Evolutionary conservation across 2,329 filamentous ascomycete species (phyloP).

Genomic region (Magnaporthales sp.): DNA sequence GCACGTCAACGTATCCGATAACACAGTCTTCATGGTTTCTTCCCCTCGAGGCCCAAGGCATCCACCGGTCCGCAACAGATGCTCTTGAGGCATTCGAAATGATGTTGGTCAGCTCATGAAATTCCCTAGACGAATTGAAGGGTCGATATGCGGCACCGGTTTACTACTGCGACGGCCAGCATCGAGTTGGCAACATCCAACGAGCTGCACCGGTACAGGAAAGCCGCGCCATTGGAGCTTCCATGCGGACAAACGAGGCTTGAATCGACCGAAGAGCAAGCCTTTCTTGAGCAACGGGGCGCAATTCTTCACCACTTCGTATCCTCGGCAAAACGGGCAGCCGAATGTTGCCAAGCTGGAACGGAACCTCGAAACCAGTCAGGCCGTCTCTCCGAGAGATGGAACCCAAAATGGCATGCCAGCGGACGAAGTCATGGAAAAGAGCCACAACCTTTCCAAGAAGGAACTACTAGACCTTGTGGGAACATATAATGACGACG

Average conservation of each 20-base stretch:
- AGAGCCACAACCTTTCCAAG: conserved; percentile 12
- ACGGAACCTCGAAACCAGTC: background rate
- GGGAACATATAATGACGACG: conserved; percentile 36
- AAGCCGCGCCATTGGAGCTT: background rate
- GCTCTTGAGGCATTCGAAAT: conserved; percentile 12
- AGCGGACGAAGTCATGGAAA: background rate
- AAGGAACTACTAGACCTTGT: conserved; percentile 45
- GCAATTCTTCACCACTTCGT: background rate
- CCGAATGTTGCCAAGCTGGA: background rate
- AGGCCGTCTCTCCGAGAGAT: background rate
- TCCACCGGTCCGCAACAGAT: background rate
- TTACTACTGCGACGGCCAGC: conserved; percentile 34
- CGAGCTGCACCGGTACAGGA: conserved; percentile 1
- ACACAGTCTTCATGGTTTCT: background rate
- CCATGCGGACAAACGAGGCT: background rate
- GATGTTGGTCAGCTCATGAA: conserved; percentile 53
- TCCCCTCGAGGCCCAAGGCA: background rate
- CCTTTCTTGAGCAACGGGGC: background rate
- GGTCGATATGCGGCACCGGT: conserved; percentile 50
- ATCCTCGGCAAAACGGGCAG: background rate
- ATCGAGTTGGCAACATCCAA: conserved; percentile 14
- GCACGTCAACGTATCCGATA: background rate
- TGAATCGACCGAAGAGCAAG: background rate
- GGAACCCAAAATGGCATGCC: background rate
- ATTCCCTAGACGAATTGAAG: conserved; percentile 49